Evolutionary conservation across 345 rosid species (phyloP).

Genomic region (Microcos paniculata): DNA sequence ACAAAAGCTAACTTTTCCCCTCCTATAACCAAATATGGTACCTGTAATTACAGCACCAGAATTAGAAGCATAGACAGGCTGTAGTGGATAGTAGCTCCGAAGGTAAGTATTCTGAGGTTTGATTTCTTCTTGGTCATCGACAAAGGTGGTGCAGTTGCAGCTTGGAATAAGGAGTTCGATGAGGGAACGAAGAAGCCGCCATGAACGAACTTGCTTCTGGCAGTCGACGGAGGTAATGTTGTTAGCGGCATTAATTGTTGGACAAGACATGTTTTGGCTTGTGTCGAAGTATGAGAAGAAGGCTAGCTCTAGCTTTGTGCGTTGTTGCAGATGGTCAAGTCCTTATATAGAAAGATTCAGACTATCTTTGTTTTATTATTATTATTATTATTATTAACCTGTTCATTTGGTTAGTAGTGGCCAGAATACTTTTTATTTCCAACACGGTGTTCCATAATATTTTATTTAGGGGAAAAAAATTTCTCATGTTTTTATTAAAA

Average conservation of each 20-base stretch:
- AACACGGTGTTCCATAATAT: not conserved
- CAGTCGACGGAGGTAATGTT: conserved; percentile 60
- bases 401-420: not conserved
- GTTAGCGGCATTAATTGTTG: conserved; percentile 33
- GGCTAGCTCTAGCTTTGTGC: conserved; percentile 14
- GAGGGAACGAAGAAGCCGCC: conserved; percentile 64
- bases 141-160: conserved; percentile 42
- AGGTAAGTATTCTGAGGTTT: conserved; percentile 23
- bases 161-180: conserved; percentile 57
- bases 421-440: not conserved
- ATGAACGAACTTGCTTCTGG: conserved; percentile 77
- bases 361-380: too few relatives aligned
- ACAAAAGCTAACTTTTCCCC: conserved; percentile 59
- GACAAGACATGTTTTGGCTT: conserved; percentile 36
- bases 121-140: conserved; percentile 25
- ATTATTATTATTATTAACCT: too few relatives aligned
- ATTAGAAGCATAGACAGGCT: conserved; percentile 27
- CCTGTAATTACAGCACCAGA: conserved; percentile 38
- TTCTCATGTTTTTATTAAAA: not conserved
- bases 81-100: conserved; percentile 14
- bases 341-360: conserved; percentile 14
- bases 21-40: conserved; percentile 60
- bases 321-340: conserved; percentile 11
- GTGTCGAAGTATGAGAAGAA: not conserved
- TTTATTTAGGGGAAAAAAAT: not conserved